Evolutionary conservation across 2,329 filamentous ascomycete genomes (phyloP), one percentile per base, ranked within the genome.

Genomic region (Onygena corvina): DNA sequence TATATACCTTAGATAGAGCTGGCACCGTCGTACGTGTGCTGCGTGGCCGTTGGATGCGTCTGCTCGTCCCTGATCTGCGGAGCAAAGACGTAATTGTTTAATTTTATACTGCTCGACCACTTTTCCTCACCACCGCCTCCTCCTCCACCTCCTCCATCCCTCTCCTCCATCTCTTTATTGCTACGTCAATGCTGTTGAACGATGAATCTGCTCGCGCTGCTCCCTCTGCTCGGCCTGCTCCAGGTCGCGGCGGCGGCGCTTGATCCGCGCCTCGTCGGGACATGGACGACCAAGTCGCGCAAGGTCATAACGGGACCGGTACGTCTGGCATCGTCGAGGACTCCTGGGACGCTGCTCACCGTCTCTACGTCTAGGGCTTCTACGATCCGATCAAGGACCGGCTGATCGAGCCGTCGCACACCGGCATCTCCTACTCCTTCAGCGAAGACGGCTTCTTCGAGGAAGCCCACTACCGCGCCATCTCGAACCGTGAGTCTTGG

Each of bases 401-500:
- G 54, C 71, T 86, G 53, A 76, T 77, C 56, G 83, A 86, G 64
- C 83, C 83, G 12, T 69, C 67, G 5, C 71, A 78, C 53, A 77
- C 82, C 0, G 83, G 83, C 20, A 83, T 84, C 55, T 84, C 82
- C 12, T 86, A 84, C 67, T 86, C 83, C 8, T 86, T 86, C 64
- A 81, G 79, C 3, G 69, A 66, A 34, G 77, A 84, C 60, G 82
- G 82, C 18, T 72, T 74, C 63, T 86, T 75, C 60, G 83, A 86
- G 65, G 74, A 79, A 58, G 80, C 83, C 11, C 79, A 81, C 62
- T 86, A 84, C 63, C 74, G 81, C 54, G 80, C 80, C 7, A 66
- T 84, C 58, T 67, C 82, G 44, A 84, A 86, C 61, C 82, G 80
- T 83, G 65, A 63, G 78, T 72, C 33, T 36, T 34, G 29, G 16